Percentiles rank a stretch among this genome's conserved stretches.
phyloP scores from a whole-genome alignment of 2,329 filamentous ascomycete species.

The Diaporthe sp. region DNA sequence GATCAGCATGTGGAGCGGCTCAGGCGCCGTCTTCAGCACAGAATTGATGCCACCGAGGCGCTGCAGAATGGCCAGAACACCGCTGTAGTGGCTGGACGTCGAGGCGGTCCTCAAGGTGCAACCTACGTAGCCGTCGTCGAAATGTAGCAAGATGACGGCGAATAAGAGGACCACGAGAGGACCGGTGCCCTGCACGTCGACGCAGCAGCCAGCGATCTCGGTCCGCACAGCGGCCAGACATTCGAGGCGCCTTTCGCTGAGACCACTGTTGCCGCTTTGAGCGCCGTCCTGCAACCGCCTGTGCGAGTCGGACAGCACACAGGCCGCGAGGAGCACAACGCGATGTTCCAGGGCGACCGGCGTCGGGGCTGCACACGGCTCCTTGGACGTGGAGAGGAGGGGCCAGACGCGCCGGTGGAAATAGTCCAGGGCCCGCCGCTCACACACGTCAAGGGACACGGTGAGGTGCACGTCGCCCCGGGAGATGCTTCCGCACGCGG shows the following conservation, averaged over 20 bases:
- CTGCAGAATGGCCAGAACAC: slow-evolving; percentile 49
- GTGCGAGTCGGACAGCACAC: slow-evolving; percentile 1
- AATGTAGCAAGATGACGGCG: slow-evolving; percentile 55
- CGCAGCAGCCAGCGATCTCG: slow-evolving; percentile 46
- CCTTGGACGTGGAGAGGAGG: slow-evolving; percentile 42
- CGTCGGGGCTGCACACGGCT: slow-evolving; percentile 45
- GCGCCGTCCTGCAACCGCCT: background rate
- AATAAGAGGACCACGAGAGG: slow-evolving; percentile 48
- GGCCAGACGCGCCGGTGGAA: slow-evolving; percentile 49
- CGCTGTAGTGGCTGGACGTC: slow-evolving; percentile 48
- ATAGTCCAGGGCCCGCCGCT: slow-evolving; percentile 46
- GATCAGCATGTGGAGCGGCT: slow-evolving; percentile 50
- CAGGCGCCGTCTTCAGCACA: slow-evolving; percentile 40
- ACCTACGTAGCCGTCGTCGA: slow-evolving; percentile 53
- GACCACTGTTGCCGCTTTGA: background rate
- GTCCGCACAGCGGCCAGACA: background rate
- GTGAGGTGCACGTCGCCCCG: slow-evolving; percentile 41
- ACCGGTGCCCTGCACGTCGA: slow-evolving; percentile 40
- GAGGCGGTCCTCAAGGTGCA: slow-evolving; percentile 45
- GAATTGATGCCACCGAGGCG: slow-evolving; percentile 43
- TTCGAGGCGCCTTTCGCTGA: background rate
- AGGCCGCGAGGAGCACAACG: slow-evolving; percentile 41
- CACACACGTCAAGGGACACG: slow-evolving; percentile 41
- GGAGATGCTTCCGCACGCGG: slow-evolving; percentile 42
- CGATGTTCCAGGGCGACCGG: slow-evolving; percentile 45